Base-by-base conservation (phyloP, 148 eudicot species). In the Oxyria digyna region DNA sequence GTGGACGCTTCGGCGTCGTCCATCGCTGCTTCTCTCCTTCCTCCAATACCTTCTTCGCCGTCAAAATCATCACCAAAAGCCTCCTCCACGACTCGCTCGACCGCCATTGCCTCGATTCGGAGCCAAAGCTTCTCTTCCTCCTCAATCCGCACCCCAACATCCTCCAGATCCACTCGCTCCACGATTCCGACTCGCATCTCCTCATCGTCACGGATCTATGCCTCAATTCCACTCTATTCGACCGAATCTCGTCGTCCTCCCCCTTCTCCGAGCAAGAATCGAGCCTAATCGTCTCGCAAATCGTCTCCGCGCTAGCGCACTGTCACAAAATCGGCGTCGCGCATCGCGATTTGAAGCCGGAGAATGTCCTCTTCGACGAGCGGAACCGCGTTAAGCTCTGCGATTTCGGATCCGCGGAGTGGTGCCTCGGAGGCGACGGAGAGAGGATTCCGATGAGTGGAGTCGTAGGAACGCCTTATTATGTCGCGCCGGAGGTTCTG, bases 1-100 rank as follows among this genome's bases (percentile, higher is more conserved):
- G 87, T 37, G 89, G 89, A 14, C 75, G 85, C 10, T 87, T 87
- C 80, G 91, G 87, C 69, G 74, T 76, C 73, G 82, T 87, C 64
- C 49, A 76, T 82, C 84, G 89, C 69, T 85, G 89, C 74, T 66
- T 74, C 72, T 82, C 81, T 54, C 35, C 76, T 57, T 12, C 38
- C 66, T 24, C 78, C 62, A 73, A 67, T 63, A 70, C 63, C 15
- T 72, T 76, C 40, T 81, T 66, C 54, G 89, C 89, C 64, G 78
- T 81, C 68, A 87, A 87, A 23, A 73, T 85, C 62, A 78, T 87
- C 75, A 69, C 79, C 69, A 85, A 83, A 17, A 77, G 49, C 59
- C 82, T 84, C 62, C 26, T 78, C 42, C 69, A 71, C 69, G 42
- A 74, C 68, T 49, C 78, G 62, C 73, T 79, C 50, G 96, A 92